These are phyloP conservation scores for Sporothrix sp. DNA, from an alignment of 2,329 filamentous ascomycete species.

Conservation along the genomic window DNA sequence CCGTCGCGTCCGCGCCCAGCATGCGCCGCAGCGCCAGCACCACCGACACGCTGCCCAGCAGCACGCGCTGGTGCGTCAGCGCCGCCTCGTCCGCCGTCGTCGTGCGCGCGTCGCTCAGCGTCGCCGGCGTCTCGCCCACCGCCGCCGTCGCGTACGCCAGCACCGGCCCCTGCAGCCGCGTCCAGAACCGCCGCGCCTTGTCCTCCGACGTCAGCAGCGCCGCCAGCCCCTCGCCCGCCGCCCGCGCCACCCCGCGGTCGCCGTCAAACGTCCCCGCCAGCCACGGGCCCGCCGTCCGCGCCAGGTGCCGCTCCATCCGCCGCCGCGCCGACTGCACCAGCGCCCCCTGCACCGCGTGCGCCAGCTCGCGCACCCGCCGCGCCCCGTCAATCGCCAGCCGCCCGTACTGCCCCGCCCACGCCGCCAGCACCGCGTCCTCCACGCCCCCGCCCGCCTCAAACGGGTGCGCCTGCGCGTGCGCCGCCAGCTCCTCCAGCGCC, in stretches of 20 bases:
- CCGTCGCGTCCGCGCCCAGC: conserved; percentile 41
- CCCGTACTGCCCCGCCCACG: conserved; percentile 81
- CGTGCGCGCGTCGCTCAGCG: conserved; percentile 80
- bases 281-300: conserved; percentile 78
- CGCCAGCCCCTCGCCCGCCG: conserved; percentile 67
- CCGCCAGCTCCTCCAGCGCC: conserved; percentile 74
- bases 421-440: conserved; percentile 75
- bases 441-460: conserved; percentile 48
- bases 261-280: conserved; percentile 80
- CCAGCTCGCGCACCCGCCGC: conserved; percentile 76
- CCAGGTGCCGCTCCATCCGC: conserved; percentile 70
- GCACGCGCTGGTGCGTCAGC: conserved; percentile 73
- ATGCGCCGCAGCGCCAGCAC: conserved; percentile 43
- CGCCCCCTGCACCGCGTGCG: conserved; percentile 62
- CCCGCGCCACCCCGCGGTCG: conserved; percentile 64
- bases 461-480: conserved; percentile 47
- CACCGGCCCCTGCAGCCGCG: conserved; percentile 69
- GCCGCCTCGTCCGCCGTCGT: conserved; percentile 77
- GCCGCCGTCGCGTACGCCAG: conserved; percentile 74
- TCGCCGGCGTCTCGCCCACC: conserved; percentile 68
- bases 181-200: conserved; percentile 69
- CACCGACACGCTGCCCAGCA: conserved; percentile 45
- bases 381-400: conserved; percentile 83
- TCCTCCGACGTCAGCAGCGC: conserved; percentile 70
- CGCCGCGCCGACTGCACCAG: conserved; percentile 59